Base-by-base conservation (phyloP, 2,329 filamentous ascomycete species). In the Ceratocystis colombiana region DNA sequence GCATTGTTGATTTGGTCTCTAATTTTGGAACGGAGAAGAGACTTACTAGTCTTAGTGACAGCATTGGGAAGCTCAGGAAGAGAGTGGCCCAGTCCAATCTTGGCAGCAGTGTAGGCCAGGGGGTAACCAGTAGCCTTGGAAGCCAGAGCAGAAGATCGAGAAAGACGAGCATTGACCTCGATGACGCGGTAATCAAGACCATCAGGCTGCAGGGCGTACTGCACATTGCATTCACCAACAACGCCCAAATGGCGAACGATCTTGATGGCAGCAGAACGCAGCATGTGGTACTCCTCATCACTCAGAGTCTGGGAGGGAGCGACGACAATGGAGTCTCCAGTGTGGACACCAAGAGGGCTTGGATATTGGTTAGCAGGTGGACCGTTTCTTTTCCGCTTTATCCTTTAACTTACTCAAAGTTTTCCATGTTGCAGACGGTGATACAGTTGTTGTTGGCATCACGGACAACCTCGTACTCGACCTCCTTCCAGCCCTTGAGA, bases 211-310 rank as follows among this genome's bases (percentile, higher is more conserved):
- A 99, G 84, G 70, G 92, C 92, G 76, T 99, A 99, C 78, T 97
- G 93, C 44, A 96, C 92, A 76, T 99, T 99, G 78, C 94, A 99
- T 80, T 99, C 94, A 76, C 94, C 94, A 61, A 97, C 93, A 63
- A 99, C 94, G 71, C 93, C 93, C 70, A 99, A 82, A 77, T 99
- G 94, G 70, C 94, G 88, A 72, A 99, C 89, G 73, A 99, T 96
- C 82, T 97, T 97, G 81, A 97, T 96, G 61, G 94, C 90, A 69
- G 94, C 92, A 53, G 91, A 90, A 73, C 94, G 90, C 71, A 99
- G 89, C 94, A 99, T 97, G 81, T 99, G 92, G 76, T 97, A 99
- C 77, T 99, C 94, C 80, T 97, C 94, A 72, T 99, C 94, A 73
- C 89, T 96, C 73, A 99, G 81, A 28, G 94, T 99, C 79, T 99